Evolutionary conservation across 345 rosid species (phyloP), one percentile per base, ranked within the genome.

Genomic region (Corchorus capsularis): DNA sequence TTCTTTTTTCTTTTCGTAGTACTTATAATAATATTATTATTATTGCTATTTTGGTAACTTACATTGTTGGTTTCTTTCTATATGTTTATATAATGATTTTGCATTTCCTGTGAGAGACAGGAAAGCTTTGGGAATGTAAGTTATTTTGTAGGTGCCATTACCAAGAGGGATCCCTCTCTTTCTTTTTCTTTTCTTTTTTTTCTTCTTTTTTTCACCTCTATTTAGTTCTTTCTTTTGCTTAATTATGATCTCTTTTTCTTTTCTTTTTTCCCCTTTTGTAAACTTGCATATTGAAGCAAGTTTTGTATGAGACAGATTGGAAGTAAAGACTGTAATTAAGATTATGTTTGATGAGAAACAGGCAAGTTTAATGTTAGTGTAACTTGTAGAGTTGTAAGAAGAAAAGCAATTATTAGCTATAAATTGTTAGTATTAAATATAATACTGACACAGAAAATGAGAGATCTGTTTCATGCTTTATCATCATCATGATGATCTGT

Each of bases 121-220:
- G 64, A 53, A 76, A 52, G 73, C 87, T 20, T 82, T 80, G 86
- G 86, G 75, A 87, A 84, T 80, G 85, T 76, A 80, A 85, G 83
- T 52, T 66, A 45, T 63, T 27, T 62, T 79, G 75, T 65, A 52
- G 74, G 77, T 80, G 81, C 72, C 74, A 59, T 80, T 69, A 74
- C 80, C 87, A 73, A 79, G 76, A 75, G 77, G 63, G 78, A 83
- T 81, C 45, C 67, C 72, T 75, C 62, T 10, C 66, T 32, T 6
- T 32, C 63, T 52, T 22, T 46, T 5, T 56, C 34, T 57, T 74
- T 9, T 52, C n/a, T 19, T 47, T 76, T 52, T 71, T 9, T 47
- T 56, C 19, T 37, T 2, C 52, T 37, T 16, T 47, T 19, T 6
- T 12, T 12, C 41, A 8, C 13, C 43, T 15, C 20, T 32, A 4